Evolutionary conservation across 768 basidiomycete genomes (phyloP).

Genomic region (Boletus vermiculosoides): DNA sequence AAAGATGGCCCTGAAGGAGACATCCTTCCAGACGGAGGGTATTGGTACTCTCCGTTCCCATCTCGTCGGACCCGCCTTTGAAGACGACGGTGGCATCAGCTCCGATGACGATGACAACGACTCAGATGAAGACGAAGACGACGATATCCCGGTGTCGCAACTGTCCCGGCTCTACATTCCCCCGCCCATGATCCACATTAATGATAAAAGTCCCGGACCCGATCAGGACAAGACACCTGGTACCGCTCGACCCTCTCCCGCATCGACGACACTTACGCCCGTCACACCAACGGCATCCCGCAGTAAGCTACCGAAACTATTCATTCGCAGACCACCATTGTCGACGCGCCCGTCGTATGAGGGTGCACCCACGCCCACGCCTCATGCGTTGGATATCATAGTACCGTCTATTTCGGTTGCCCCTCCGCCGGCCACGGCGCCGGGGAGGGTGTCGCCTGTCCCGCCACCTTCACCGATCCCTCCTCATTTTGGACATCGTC

Average conservation of each 20-base stretch:
- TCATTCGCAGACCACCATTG: conserved; percentile 34
- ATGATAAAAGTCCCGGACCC: conserved; percentile 14
- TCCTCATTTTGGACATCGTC: conserved; percentile 28
- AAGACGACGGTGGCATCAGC: conserved; percentile 79
- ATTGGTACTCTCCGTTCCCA: conserved; percentile 78
- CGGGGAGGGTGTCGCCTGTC: conserved; percentile 7
- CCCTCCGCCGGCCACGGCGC: conserved; percentile 8
- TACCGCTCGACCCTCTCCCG: conserved; percentile 25
- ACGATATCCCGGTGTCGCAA: conserved; percentile 29
- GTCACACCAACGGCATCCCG: conserved; percentile 29
- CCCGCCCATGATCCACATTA: conserved; percentile 19
- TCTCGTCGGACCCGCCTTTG: conserved; percentile 50
- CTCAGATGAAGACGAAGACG: conserved; percentile 26
- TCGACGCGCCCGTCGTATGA: conserved; percentile 34
- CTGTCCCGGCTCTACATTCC: conserved; percentile 25
- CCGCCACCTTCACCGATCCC: conserved; percentile 25
- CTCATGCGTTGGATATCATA: neutral
- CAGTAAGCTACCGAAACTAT: conserved; percentile 34
- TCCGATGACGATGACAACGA: conserved; percentile 46
- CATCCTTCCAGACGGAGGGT: conserved; percentile 64
- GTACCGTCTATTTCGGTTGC: conserved; percentile 16
- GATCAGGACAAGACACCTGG: conserved; percentile 17
- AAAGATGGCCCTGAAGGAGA: neutral
- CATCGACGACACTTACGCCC: conserved; percentile 23
- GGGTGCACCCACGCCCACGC: conserved; percentile 5